These are phyloP conservation scores for Chlorella sp. DNA, from an alignment of 139 green algal genomes.

Conservation along the genomic window DNA sequence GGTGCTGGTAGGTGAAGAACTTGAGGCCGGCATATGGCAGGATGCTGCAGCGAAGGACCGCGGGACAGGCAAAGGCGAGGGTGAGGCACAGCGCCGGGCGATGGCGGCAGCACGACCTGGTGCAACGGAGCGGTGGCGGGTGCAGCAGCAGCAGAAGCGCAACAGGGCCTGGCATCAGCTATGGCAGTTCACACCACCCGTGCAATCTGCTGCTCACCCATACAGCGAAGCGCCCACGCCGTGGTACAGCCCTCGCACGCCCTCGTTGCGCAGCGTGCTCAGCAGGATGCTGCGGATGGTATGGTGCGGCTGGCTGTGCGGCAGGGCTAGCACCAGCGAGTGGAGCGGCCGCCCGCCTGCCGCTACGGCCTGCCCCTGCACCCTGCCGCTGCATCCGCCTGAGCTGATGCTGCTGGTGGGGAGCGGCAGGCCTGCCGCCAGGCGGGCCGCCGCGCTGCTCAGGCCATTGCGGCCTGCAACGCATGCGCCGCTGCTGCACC, in stretches of 20 bases:
- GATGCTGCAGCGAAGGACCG: constrained; percentile 63
- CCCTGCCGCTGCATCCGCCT: neutral
- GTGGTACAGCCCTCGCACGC: constrained; percentile 79
- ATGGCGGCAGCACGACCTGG: no score
- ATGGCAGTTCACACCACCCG: no score
- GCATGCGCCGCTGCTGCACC: constrained; percentile 21
- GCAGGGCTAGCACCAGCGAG: constrained; percentile 45
- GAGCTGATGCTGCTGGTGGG: neutral
- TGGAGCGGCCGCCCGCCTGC: neutral
- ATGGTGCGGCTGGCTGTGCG: neutral
- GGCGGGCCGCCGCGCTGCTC: neutral
- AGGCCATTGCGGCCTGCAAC: neutral
- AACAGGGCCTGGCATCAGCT: no score
- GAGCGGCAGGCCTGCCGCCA: no score
- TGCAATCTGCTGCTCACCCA: constrained; percentile 35
- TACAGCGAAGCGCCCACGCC: constrained; percentile 85
- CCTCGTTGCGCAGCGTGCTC: constrained; percentile 63
- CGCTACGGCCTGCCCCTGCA: constrained; percentile 11
- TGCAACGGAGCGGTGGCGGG: no score
- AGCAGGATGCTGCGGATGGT: constrained; percentile 65
- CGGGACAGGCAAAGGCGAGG: no score
- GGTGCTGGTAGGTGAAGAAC: constrained; percentile 91
- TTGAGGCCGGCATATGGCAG: constrained; percentile 95
- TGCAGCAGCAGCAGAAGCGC: no score
- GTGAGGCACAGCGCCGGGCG: no score